Evolutionary conservation across 2,329 filamentous ascomycete genomes (phyloP).

Genomic region (Curvularia verruculosa): DNA sequence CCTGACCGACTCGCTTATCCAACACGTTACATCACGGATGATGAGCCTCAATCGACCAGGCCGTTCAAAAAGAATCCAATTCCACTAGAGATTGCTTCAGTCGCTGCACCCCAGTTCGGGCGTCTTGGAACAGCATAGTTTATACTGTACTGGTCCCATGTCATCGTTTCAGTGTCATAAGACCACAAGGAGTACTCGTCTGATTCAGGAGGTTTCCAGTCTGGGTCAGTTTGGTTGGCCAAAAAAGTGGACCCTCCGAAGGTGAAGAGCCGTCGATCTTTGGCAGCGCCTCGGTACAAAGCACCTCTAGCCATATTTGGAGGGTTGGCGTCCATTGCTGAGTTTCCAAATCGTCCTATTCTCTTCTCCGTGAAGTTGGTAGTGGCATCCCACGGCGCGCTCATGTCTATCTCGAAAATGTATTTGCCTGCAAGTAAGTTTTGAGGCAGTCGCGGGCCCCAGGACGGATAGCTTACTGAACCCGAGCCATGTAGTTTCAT

Average conservation of each 20-base stretch:
- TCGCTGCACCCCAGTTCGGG: not conserved
- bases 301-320: not conserved
- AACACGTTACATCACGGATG: not conserved
- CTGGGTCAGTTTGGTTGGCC: not conserved
- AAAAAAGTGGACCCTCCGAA: not conserved
- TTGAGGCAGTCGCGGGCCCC: not conserved
- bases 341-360: not conserved
- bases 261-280: not conserved
- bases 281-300: not conserved
- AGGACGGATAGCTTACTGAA: not conserved
- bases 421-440: not conserved
- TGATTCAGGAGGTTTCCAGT: not conserved
- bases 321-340: not conserved
- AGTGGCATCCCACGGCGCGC: not conserved
- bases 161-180: not conserved
- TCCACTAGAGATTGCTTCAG: not conserved
- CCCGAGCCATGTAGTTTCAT: not conserved
- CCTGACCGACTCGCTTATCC: too few relatives aligned
- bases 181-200: not conserved
- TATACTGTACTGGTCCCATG: not conserved
- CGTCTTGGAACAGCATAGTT: not conserved
- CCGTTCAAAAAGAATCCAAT: not conserved
- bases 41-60: not conserved
- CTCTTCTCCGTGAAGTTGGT: not conserved
- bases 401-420: not conserved